Conservation (phyloP, 768 basidiomycete genomes). For the Leccinellum albellum region DNA sequence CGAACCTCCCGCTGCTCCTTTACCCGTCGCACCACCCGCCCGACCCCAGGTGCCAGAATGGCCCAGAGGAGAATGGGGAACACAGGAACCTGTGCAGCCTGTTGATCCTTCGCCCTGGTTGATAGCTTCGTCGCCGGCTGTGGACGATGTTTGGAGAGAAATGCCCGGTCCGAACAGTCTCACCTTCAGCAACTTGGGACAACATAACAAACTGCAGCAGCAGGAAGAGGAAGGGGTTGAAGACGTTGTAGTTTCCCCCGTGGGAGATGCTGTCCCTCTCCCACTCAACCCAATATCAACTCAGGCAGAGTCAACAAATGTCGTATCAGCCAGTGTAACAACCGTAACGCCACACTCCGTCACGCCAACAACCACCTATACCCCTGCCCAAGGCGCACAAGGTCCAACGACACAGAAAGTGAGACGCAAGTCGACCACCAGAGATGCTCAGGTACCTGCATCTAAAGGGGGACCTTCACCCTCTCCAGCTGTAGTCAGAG, state of each 20-base stretch:
- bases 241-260: conserved; percentile 15
- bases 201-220: conserved; percentile 54
- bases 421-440: conserved; percentile 27
- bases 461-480: conserved; percentile 15
- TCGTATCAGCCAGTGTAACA: conserved; percentile 1
- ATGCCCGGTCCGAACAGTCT: conserved; percentile 45
- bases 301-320: conserved; percentile 15
- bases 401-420: conserved; percentile 21
- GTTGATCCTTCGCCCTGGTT: conserved; percentile 56
- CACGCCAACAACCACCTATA: conserved; percentile 9
- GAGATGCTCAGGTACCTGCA: conserved; percentile 22
- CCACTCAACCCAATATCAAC: conserved; percentile 8
- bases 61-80: conserved; percentile 44
- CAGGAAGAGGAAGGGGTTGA: conserved; percentile 28
- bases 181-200: conserved; percentile 55
- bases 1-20: conserved; percentile 16
- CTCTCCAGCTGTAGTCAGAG: conserved; percentile 11
- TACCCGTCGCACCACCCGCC: conserved; percentile 22
- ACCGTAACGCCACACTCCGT: conserved; percentile 3
- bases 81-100: conserved; percentile 19
- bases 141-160: conserved; percentile 47
- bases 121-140: conserved; percentile 41
- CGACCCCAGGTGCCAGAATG: conserved; percentile 34
- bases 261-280: conserved; percentile 15
- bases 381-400: conserved; percentile 15